Percentiles rank a stretch among this genome's conserved stretches.
Evolutionary conservation across 352 stramenopile genomes (phyloP).

Genomic region (Globisporangium okanoganense): DNA sequence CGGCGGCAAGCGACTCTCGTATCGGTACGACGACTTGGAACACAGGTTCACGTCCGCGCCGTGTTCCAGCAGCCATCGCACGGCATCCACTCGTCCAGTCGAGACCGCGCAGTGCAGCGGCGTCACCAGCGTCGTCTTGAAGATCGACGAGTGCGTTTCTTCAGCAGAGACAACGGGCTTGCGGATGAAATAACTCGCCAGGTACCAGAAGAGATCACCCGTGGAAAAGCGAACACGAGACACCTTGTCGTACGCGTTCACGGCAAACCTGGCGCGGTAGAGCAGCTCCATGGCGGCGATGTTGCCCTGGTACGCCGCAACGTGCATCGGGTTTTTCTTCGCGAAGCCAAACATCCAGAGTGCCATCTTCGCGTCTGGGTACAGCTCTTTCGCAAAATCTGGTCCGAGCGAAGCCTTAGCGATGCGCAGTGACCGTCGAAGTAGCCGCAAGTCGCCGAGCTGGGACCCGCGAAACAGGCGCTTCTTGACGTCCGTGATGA

Average conservation of each 20-base stretch:
- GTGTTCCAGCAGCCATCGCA: slow-evolving; percentile 67
- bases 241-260: slow-evolving; percentile 83
- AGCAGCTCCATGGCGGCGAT: slow-evolving; percentile 71
- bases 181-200: slow-evolving; percentile 66
- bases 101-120: slow-evolving; percentile 80
- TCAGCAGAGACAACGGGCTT: slow-evolving; percentile 64
- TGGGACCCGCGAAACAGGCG: slow-evolving; percentile 70
- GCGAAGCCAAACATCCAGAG: slow-evolving; percentile 71
- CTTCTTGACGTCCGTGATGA: slow-evolving; percentile 61
- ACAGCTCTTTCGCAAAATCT: slow-evolving; percentile 58
- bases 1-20: slow-evolving; percentile 60
- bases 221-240: slow-evolving; percentile 73
- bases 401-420: slow-evolving; percentile 46
- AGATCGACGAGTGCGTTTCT: slow-evolving; percentile 75
- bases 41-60: slow-evolving; percentile 75
- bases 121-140: slow-evolving; percentile 83
- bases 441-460: slow-evolving; percentile 53
- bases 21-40: slow-evolving; percentile 67
- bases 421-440: slow-evolving; percentile 54
- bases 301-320: slow-evolving; percentile 76
- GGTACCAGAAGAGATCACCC: slow-evolving; percentile 80
- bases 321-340: slow-evolving; percentile 84
- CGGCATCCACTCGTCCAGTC: slow-evolving; percentile 63
- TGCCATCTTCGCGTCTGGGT: slow-evolving; percentile 59
- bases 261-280: slow-evolving; percentile 42